Evolutionary conservation across 768 basidiomycete genomes (phyloP).

Genomic region (Pholiota conissans): DNA sequence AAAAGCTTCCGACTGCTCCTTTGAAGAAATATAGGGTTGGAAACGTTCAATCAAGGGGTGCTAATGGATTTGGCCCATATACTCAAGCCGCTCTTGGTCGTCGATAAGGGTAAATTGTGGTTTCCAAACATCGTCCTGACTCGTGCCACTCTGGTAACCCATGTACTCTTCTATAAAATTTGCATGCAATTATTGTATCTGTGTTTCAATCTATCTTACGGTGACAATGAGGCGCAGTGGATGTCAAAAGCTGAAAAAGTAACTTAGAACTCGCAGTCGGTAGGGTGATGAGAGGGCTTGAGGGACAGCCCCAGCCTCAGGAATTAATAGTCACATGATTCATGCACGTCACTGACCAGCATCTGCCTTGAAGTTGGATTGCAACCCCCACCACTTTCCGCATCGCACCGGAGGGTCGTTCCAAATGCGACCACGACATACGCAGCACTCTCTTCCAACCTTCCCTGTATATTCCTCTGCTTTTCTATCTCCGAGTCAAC

Average conservation of each 20-base stretch:
- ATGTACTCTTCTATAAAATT: too few relatives aligned
- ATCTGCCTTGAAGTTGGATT: not conserved
- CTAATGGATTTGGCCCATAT: conserved; percentile 9
- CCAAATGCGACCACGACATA: conserved; percentile 84
- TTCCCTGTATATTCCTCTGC: conserved; percentile 91
- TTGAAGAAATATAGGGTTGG: conserved; percentile 9
- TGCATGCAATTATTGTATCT: too few relatives aligned
- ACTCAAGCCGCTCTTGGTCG: not conserved
- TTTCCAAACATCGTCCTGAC: too few relatives aligned
- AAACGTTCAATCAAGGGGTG: conserved; percentile 13
- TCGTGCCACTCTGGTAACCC: too few relatives aligned
- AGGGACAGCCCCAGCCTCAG: too few relatives aligned
- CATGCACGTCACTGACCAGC: conserved; percentile 1
- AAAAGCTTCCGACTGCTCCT: conserved; percentile 1
- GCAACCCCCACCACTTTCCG: not conserved
- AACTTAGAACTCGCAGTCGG: too few relatives aligned
- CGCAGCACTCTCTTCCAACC: conserved; percentile 67
- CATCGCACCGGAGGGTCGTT: too few relatives aligned
- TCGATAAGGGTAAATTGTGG: not conserved
- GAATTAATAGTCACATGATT: too few relatives aligned
- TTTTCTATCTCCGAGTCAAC: conserved; percentile 68
- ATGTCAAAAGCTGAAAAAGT: too few relatives aligned
- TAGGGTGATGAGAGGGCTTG: too few relatives aligned
- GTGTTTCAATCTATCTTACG: too few relatives aligned
- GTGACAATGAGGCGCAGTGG: too few relatives aligned